Evolutionary conservation across 2,329 filamentous ascomycete species (phyloP).

Genomic region (Elsinoe australis): DNA sequence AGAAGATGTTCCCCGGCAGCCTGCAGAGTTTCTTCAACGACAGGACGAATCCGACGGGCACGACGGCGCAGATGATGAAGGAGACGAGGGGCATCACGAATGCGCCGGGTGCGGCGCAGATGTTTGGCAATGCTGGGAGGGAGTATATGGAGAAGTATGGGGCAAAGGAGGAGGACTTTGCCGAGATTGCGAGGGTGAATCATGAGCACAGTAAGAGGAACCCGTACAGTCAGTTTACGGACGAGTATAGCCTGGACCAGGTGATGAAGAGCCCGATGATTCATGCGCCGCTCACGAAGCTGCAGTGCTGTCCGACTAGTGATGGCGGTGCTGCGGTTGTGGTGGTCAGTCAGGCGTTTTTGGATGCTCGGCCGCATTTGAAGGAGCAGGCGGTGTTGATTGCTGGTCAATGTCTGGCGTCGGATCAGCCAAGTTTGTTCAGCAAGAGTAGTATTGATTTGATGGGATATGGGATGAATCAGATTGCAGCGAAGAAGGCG

Average conservation of each 20-base stretch:
- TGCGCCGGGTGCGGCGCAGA: constrained; percentile 77
- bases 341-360: constrained; percentile 79
- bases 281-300: constrained; percentile 81
- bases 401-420: constrained; percentile 80
- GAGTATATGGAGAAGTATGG: constrained; percentile 97
- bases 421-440: constrained; percentile 74
- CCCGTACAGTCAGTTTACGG: constrained; percentile 95
- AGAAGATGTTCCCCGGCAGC: constrained; percentile 95
- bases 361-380: constrained; percentile 75
- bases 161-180: constrained; percentile 77
- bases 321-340: constrained; percentile 86
- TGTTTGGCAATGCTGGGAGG: constrained; percentile 88
- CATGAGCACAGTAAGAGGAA: constrained; percentile 86
- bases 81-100: constrained; percentile 73
- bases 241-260: constrained; percentile 83
- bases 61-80: constrained; percentile 68
- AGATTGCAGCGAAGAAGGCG: constrained; percentile 61
- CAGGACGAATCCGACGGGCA: constrained; percentile 68
- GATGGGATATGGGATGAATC: constrained; percentile 80
- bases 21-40: constrained; percentile 80
- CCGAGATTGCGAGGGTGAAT: constrained; percentile 87
- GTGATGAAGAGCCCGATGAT: constrained; percentile 69
- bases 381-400: constrained; percentile 77
- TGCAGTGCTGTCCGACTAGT: constrained; percentile 97
- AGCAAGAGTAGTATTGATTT: constrained; percentile 75